phyloP scores from a whole-genome alignment of 1,284 basidiomycete genomes.

The Hypsizygus ulmarius region DNA sequence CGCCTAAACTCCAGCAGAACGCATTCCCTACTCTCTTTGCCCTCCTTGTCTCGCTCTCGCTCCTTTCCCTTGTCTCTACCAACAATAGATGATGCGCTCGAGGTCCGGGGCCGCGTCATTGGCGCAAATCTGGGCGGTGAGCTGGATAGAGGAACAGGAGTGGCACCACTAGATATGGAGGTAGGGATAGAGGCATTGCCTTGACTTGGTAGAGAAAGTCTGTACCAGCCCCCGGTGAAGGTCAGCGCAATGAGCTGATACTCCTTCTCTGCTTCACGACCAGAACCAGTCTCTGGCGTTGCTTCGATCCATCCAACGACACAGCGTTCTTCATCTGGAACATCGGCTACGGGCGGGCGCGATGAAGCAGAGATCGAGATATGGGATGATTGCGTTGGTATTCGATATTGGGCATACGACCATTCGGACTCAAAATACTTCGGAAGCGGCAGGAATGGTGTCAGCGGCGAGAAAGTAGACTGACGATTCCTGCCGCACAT shows the following conservation, averaged over 20 bases:
- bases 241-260: conserved; percentile 84
- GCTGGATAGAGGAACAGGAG: conserved; percentile 23
- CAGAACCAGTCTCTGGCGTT: conserved; percentile 39
- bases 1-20: conserved; percentile 71
- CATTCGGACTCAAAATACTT: conserved; percentile 93
- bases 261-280: conserved; percentile 39
- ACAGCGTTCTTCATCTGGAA: conserved; percentile 80
- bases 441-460: conserved; percentile 78
- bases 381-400: conserved; percentile 81
- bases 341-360: conserved; percentile 57
- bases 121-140: conserved; percentile 43
- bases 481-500: conserved; percentile 62
- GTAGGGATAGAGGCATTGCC: conserved; percentile 25
- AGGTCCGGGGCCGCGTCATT: conserved; percentile 42
- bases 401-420: conserved; percentile 91
- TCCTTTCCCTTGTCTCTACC: conserved; percentile 64
- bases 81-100: conserved; percentile 52
- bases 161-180: conserved; percentile 17
- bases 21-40: conserved; percentile 63
- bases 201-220: conserved; percentile 67
- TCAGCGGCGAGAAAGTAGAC: conserved; percentile 73
- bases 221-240: conserved; percentile 91
- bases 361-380: conserved; percentile 66
- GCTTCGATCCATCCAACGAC: conserved; percentile 81
- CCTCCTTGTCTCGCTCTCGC: conserved; percentile 54